Evolutionary conservation across 257 asterid genomes (phyloP).

Genomic region (Scutellaria minor): DNA sequence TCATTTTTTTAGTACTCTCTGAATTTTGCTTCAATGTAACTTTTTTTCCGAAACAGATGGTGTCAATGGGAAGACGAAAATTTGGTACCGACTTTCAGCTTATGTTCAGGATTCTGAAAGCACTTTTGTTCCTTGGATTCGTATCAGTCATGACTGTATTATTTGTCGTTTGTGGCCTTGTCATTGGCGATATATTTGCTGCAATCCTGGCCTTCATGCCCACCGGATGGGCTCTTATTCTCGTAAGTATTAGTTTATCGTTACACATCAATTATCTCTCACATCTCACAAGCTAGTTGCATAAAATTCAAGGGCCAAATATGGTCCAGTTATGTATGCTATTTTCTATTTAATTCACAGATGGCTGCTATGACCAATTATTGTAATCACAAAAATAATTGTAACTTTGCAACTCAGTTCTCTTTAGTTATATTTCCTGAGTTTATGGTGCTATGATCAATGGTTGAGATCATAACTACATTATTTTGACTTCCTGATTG

Average conservation of each 20-base stretch:
- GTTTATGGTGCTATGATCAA: background rate
- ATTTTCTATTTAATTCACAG: no score
- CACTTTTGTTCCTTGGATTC: constrained; percentile 88
- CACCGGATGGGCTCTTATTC: constrained; percentile 96
- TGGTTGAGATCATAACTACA: background rate
- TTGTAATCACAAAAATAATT: no score
- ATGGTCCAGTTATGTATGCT: no score
- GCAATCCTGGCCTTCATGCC: constrained; percentile 94
- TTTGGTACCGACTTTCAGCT: constrained; percentile 98
- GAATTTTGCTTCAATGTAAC: background rate
- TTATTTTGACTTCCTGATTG: constrained; percentile 1
- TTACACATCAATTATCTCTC: background rate
- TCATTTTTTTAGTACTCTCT: background rate
- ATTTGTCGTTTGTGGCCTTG: constrained; percentile 77
- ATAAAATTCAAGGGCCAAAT: no score
- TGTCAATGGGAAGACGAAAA: constrained; percentile 92
- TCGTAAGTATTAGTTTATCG: constrained; percentile 48
- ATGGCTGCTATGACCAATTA: no score
- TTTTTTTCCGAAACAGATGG: constrained; percentile 59
- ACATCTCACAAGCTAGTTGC: background rate
- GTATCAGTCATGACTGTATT: constrained; percentile 90
- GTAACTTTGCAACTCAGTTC: background rate
- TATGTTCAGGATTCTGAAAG: constrained; percentile 95
- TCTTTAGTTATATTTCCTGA: background rate
- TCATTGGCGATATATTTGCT: constrained; percentile 78